phyloP scores from a whole-genome alignment of 2,329 filamentous ascomycete species.

The Hymenoscyphus repandus region DNA sequence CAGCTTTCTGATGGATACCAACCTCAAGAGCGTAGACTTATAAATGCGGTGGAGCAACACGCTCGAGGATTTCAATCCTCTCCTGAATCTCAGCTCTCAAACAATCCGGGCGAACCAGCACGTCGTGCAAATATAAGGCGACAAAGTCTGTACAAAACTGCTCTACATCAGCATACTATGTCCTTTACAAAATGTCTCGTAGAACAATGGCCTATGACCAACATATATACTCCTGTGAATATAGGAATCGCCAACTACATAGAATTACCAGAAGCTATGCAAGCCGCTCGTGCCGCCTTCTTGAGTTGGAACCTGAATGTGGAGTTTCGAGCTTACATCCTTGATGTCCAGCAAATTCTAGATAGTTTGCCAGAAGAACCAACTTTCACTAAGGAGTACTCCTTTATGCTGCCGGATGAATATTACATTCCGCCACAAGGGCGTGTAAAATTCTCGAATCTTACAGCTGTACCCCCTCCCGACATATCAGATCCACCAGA shows the following conservation, averaged over 20 bases:
- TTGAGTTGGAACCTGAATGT: not conserved
- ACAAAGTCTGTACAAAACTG: not conserved
- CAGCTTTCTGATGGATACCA: not conserved
- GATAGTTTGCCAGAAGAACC: no score
- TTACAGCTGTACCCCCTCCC: no score
- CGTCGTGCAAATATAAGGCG: not conserved
- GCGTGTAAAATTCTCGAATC: no score
- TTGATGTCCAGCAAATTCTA: no score
- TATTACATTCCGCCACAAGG: no score
- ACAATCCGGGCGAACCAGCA: not conserved
- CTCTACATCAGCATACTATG: not conserved
- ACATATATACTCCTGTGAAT: not conserved
- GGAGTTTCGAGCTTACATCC: no score
- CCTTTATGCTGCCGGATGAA: no score
- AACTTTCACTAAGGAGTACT: no score
- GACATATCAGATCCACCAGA: no score
- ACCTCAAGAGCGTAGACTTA: not conserved
- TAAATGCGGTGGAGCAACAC: not conserved
- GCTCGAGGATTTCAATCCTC: not conserved
- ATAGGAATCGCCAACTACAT: not conserved
- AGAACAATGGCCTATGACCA: not conserved
- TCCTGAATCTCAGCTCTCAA: constrained; percentile 7
- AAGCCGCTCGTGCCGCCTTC: not conserved
- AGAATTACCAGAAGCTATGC: not conserved
- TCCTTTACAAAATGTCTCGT: not conserved